Base-by-base conservation (phyloP, 768 basidiomycete species). In the Lentinula boryana region DNA sequence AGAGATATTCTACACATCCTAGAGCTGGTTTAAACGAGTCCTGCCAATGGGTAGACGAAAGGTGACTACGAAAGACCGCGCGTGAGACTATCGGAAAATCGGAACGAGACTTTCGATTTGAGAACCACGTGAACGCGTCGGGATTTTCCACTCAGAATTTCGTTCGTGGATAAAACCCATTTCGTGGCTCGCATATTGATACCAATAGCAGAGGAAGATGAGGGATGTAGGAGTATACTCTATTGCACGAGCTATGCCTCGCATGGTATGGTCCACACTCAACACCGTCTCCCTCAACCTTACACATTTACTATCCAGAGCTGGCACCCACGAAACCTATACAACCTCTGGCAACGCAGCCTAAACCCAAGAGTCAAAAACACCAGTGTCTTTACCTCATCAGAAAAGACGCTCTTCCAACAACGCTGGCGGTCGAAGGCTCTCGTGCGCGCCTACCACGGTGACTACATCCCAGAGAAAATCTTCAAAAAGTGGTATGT, bases 401-500 rank as follows among this genome's bases (percentile, higher is more conserved):
- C 84, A 33, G 65, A 74, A 36, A 73, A 78, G 46, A 86, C 90
- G 0, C 81, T 98, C 40, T 97, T 91, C 76, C 91, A 96, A 72
- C 91, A 96, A 67, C 89, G 95, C 43, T 98, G 94, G 93, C 78
- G 76, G 18, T 85, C 92, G 12, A 97, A 96, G 74, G 81, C 87
- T 4, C 84, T 93, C 61, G 82, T 93, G 35, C 87, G 95, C 60
- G 95, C 86, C 4, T 98, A 98, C 80, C 97, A 98, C 70, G 95
- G 95, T 23, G 95, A 97, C 80, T 89, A 84, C 70, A 94, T 98
- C 63, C 87, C 87, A 57, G 93, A 96, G 78, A 89, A 88, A 68
- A 87, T 88, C 40, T 98, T 98, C 83, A 95, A 95, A 70, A 85
- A 89, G 60, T 95, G 93, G 90, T 98, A 94, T 71, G 83, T 99